Conservation (phyloP, 176 grass and related monocot genomes). For the Rhynchospora tenuis region DNA sequence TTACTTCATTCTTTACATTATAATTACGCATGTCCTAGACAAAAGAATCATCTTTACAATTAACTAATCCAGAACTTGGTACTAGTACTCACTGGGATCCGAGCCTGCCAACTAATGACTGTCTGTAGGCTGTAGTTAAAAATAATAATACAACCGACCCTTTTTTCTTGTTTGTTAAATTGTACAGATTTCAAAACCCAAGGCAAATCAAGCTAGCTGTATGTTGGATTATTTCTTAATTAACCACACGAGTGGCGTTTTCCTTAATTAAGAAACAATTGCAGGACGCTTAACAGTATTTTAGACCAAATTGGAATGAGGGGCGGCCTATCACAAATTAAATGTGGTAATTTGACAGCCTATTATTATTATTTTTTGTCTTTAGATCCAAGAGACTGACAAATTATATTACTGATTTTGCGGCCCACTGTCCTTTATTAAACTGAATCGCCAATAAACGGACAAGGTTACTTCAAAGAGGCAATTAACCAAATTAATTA, state of each 20-base stretch:
- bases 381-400: no score
- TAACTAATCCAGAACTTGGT: background rate
- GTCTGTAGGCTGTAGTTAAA: background rate
- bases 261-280: background rate
- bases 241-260: background rate
- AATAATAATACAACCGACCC: conserved; percentile 15
- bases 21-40: background rate
- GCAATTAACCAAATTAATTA: no score
- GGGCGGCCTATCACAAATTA: background rate
- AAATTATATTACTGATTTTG: background rate
- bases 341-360: background rate
- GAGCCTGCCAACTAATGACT: conserved; percentile 24
- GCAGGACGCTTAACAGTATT: background rate
- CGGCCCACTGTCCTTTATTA: background rate
- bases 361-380: no score
- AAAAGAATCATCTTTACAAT: background rate
- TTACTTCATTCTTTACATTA: background rate
- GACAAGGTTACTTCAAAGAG: background rate
- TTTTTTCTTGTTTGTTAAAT: background rate
- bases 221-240: conserved; percentile 5
- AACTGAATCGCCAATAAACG: background rate
- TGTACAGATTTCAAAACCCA: background rate
- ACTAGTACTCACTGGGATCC: background rate
- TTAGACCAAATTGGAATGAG: conserved; percentile 17
- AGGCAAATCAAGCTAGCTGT: background rate